Conservation (phyloP, 1,284 basidiomycete genomes). For the Ceratorhiza oryzae-sativae region DNA sequence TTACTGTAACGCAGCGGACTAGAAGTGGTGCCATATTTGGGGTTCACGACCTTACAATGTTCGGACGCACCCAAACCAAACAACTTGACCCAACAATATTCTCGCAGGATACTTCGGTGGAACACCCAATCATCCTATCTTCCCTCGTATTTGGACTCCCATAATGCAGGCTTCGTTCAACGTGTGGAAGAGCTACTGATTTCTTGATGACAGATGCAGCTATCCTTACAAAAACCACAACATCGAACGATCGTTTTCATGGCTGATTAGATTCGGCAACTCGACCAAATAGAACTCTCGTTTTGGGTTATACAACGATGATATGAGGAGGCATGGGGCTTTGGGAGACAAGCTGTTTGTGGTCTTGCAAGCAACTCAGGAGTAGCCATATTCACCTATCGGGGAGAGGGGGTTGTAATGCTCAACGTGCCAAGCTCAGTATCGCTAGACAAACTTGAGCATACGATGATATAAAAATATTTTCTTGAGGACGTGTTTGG, state of each 20-base stretch:
- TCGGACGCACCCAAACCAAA: constrained; percentile 40
- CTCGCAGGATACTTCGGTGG: constrained; percentile 50
- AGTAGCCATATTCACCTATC: constrained; percentile 75
- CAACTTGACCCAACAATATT: constrained; percentile 37
- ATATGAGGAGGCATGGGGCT: constrained; percentile 52
- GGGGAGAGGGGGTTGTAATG: constrained; percentile 76
- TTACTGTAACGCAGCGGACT: constrained; percentile 68
- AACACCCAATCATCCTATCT: not conserved
- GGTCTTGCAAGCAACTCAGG: constrained; percentile 63
- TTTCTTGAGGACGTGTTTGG: constrained; percentile 52
- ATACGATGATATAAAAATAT: constrained; percentile 64
- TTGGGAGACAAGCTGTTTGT: constrained; percentile 71
- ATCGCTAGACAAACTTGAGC: constrained; percentile 74
- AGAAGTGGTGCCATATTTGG: constrained; percentile 71
- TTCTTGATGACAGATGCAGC: constrained; percentile 70
- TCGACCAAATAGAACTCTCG: constrained; percentile 47
- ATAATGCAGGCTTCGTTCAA: constrained; percentile 65
- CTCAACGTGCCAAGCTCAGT: constrained; percentile 70
- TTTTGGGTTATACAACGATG: constrained; percentile 11
- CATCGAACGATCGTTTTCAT: constrained; percentile 66
- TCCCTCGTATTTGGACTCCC: constrained; percentile 60
- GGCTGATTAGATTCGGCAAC: constrained; percentile 61
- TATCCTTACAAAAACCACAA: constrained; percentile 74
- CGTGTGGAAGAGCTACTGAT: constrained; percentile 67
- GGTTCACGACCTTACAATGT: constrained; percentile 49